Base-by-base conservation (phyloP, 2,329 filamentous ascomycete genomes). In the Hypoxylon sp. region DNA sequence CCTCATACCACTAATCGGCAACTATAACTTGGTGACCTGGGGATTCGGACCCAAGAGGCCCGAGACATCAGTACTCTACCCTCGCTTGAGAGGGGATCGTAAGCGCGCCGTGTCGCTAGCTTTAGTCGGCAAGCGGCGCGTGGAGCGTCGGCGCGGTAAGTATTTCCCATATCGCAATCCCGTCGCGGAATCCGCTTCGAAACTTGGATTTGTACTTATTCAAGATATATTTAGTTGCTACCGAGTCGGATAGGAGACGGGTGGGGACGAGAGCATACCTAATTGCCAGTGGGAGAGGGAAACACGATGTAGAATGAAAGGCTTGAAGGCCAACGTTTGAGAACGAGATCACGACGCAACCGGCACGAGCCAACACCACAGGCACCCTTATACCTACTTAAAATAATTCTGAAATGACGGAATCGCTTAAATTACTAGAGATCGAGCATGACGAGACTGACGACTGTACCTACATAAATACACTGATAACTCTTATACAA, bases 121-220 rank as follows among this genome's bases (percentile, higher is more conserved):
- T 27, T 27, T 5, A 5, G 24, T 5, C 5, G 24, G 24, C 24
- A 27, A 27, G 24, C 24, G 24, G 24, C 24, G 24, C 24, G 3
- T 27, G n/a, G 58, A 39, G 57, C 46, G 32, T 2, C 19, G 35
- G 4, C 47, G 47, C 10, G 1, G 61, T 64, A 64, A 64, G 61
- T 32, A 53, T 47, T 29, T 13, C 42, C 8, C 10, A 31, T 55
- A 48, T 24, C 31, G 27, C 29, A 24, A 57, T 35, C 13, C 19
- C 5, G 6, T 32, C 19, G 27, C 6, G 39, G 4, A 39, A 2
- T 24, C 42, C 1, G 3, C 21, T 15, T 47, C 24, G 3, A 37
- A 2, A 37, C 13, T 57, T 46, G 27, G 17, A 21, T 11, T 15
- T n/a, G 6, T 35, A 29, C 27, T 57, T 32, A 57, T 29, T 46